Evolutionary conservation across 331 rosid species (phyloP).

Genomic region (Spiraea crenata): DNA sequence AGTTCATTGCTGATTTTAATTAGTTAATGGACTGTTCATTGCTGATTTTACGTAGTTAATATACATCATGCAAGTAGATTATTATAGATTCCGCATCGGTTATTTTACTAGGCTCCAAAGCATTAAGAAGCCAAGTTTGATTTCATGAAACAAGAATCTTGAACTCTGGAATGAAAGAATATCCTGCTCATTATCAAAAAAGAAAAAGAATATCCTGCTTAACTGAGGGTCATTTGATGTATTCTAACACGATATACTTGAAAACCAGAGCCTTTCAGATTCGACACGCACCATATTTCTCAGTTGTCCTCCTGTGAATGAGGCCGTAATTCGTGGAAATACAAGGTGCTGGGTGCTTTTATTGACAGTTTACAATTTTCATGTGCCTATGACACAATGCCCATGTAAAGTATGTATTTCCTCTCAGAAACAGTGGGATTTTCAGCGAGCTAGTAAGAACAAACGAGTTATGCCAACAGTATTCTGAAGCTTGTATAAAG

Average conservation of each 20-base stretch:
- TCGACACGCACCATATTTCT: conserved; percentile 61
- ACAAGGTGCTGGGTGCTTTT: conserved; percentile 48
- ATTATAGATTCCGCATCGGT: no score
- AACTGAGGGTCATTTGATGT: background rate
- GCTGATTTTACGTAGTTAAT: no score
- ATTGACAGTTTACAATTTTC: background rate
- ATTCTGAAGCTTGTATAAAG: conserved; percentile 84
- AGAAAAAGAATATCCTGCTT: background rate
- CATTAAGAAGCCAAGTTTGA: background rate
- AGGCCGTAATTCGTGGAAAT: conserved; percentile 48
- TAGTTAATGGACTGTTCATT: background rate
- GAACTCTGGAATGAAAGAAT: background rate
- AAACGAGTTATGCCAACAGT: conserved; percentile 69
- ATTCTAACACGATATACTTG: conserved; percentile 29
- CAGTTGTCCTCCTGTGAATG: conserved; percentile 80
- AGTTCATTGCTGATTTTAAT: background rate
- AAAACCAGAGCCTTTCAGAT: conserved; percentile 74
- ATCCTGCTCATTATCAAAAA: background rate
- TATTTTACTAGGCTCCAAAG: no score
- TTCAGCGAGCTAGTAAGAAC: conserved; percentile 84
- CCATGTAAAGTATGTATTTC: conserved; percentile 8
- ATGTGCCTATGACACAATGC: background rate
- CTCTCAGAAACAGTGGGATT: conserved; percentile 33
- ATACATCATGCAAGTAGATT: no score
- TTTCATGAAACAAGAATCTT: background rate